These are phyloP conservation scores for Phytophthora gonapodyides DNA, from an alignment of 352 stramenopile genomes.

Conservation along the genomic window DNA sequence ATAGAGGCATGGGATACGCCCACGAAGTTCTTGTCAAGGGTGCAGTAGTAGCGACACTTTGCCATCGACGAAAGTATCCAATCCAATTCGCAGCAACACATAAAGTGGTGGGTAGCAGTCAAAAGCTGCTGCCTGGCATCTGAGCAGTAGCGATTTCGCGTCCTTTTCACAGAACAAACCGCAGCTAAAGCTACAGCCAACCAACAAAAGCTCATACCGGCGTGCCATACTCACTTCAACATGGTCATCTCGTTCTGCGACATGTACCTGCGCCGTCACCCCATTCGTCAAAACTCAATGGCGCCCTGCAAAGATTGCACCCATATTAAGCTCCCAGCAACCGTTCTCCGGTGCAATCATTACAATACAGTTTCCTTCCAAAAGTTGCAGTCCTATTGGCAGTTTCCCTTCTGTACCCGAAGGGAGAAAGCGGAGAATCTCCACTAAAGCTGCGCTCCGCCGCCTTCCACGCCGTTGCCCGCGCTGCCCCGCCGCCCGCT, in stretches of 20 bases:
- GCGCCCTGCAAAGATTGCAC: not conserved
- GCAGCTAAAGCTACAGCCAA: too few species aligned
- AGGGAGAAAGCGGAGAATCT: constrained; percentile 33
- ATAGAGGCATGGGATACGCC: too few species aligned
- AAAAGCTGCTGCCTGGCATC: too few species aligned
- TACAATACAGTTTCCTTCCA: constrained; percentile 4
- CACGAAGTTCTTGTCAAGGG: too few species aligned
- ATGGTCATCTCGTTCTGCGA: constrained; percentile 17
- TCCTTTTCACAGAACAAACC: too few species aligned
- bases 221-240: constrained; percentile 20
- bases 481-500: not conserved
- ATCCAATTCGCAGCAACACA: too few species aligned
- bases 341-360: not conserved
- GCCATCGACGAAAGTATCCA: too few species aligned
- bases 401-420: constrained; percentile 14
- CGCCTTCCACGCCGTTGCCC: not conserved
- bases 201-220: not conserved
- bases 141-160: too few species aligned
- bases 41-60: too few species aligned
- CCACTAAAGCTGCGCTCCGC: not conserved
- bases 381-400: constrained; percentile 13
- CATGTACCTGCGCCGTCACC: constrained; percentile 5
- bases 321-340: not conserved
- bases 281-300: constrained; percentile 8
- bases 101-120: too few species aligned